These are phyloP conservation scores for Cystobasidium pallidum DNA, from an alignment of 1,284 basidiomycete species.

Conservation along the genomic window DNA sequence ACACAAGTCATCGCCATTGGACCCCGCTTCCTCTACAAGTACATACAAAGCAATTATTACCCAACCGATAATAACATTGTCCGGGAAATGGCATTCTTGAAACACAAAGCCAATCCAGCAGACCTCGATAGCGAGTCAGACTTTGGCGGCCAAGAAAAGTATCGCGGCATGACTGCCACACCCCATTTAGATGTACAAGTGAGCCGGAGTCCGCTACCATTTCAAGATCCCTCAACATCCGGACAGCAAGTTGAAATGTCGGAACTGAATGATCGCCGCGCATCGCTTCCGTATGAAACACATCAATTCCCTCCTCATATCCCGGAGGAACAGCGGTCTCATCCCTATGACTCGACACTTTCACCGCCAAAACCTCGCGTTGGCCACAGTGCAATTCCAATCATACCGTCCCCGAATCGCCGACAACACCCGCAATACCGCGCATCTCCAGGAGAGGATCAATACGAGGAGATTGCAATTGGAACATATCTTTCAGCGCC, in stretches of 20 bases:
- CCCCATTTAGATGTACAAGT: slow-evolving; percentile 22
- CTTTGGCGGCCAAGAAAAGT: slow-evolving; percentile 2
- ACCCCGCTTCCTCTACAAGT: slow-evolving; percentile 64
- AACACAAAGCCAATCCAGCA: background rate
- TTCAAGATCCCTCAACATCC: background rate
- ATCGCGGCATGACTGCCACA: slow-evolving; percentile 2
- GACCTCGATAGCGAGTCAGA: background rate
- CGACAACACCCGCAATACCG: background rate
- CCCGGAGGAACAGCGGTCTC: background rate
- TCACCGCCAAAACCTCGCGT: slow-evolving; percentile 1
- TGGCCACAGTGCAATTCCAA: slow-evolving; percentile 15
- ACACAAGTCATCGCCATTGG: slow-evolving; percentile 72
- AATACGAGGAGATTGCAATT: slow-evolving; percentile 16
- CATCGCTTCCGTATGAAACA: background rate
- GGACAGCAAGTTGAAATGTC: slow-evolving; percentile 17
- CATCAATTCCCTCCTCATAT: slow-evolving; percentile 11
- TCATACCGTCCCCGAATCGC: slow-evolving; percentile 1
- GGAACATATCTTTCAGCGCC: background rate
- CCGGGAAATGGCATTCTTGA: slow-evolving; percentile 62
- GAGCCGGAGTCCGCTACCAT: slow-evolving; percentile 14
- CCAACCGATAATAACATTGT: slow-evolving; percentile 82
- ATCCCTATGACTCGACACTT: slow-evolving; percentile 6
- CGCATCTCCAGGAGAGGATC: background rate
- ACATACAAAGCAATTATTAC: slow-evolving; percentile 66
- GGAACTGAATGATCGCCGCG: background rate